phyloP scores from a whole-genome alignment of 116 monocot genomes.

The Iris pallida region DNA sequence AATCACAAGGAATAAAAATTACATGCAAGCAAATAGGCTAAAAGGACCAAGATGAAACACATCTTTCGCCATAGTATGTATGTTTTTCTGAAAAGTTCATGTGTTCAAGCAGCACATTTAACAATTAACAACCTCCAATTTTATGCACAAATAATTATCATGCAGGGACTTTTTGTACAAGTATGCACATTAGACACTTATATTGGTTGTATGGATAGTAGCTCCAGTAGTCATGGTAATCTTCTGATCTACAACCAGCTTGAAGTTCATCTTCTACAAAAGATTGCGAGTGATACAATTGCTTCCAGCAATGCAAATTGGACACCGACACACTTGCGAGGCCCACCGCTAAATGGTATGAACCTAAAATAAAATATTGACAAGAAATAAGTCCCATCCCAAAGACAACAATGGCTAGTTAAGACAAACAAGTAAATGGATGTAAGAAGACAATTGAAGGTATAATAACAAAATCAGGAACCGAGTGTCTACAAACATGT shows the following conservation, averaged over 20 bases:
- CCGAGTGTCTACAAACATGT: too few species aligned
- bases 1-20: too few species aligned
- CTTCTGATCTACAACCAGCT: conserved; percentile 83
- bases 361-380: conserved; percentile 36
- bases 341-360: conserved; percentile 96
- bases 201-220: conserved; percentile 92
- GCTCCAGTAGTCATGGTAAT: conserved; percentile 98
- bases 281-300: conserved; percentile 69
- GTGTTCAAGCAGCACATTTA: neutral
- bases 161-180: neutral
- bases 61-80: neutral
- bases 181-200: conserved; percentile 23
- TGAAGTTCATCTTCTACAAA: conserved; percentile 69
- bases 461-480: too few species aligned
- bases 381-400: neutral
- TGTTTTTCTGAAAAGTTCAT: neutral
- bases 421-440: neutral
- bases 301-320: conserved; percentile 97
- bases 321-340: conserved; percentile 93
- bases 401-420: neutral
- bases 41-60: too few species aligned
- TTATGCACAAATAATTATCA: neutral
- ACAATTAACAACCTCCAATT: neutral
- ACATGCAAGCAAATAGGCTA: too few species aligned
- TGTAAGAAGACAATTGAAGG: too few species aligned